Conservation (phyloP, 805 yeast species). For the Barnettozyma wickerhamii region DNA sequence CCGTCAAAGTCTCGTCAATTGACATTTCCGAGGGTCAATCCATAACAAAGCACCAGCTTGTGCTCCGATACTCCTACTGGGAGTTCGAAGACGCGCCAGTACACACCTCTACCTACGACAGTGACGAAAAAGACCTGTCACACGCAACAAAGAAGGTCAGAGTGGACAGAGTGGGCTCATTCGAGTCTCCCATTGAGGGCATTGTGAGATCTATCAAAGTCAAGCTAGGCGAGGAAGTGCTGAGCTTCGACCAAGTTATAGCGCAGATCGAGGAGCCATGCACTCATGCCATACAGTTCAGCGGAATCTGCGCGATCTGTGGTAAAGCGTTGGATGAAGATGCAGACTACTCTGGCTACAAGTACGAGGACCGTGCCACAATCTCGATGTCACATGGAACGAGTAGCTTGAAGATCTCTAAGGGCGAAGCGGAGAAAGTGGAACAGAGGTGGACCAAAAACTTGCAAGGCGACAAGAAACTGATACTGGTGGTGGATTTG, state of each 20-base stretch:
- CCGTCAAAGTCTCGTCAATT: slow-evolving; percentile 34
- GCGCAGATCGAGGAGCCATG: slow-evolving; percentile 75
- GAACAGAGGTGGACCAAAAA: slow-evolving; percentile 64
- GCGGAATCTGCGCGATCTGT: slow-evolving; percentile 11
- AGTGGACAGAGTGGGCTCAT: slow-evolving; percentile 69
- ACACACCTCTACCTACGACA: slow-evolving; percentile 21
- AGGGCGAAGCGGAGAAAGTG: slow-evolving; percentile 80
- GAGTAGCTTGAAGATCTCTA: slow-evolving; percentile 75
- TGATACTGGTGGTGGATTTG: slow-evolving; percentile 90
- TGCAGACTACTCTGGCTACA: slow-evolving; percentile 66
- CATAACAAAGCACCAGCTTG: slow-evolving; percentile 33
- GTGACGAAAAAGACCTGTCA: slow-evolving; percentile 8
- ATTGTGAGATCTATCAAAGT: slow-evolving; percentile 47
- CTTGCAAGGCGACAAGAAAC: slow-evolving; percentile 56
- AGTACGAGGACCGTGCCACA: slow-evolving; percentile 64
- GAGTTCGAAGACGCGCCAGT: slow-evolving; percentile 34
- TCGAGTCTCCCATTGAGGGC: slow-evolving; percentile 84
- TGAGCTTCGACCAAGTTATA: slow-evolving; percentile 41
- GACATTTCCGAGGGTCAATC: slow-evolving; percentile 27
- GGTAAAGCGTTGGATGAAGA: slow-evolving; percentile 52
- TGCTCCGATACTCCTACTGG: slow-evolving; percentile 43
- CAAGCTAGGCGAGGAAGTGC: slow-evolving; percentile 55
- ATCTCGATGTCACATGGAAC: slow-evolving; percentile 89
- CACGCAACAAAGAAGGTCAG: slow-evolving; percentile 32
- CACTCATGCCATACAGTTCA: slow-evolving; percentile 82